These are phyloP conservation scores for Tetrahymena borealis DNA, from an alignment of 73 alveolate species.

Conservation along the genomic window DNA sequence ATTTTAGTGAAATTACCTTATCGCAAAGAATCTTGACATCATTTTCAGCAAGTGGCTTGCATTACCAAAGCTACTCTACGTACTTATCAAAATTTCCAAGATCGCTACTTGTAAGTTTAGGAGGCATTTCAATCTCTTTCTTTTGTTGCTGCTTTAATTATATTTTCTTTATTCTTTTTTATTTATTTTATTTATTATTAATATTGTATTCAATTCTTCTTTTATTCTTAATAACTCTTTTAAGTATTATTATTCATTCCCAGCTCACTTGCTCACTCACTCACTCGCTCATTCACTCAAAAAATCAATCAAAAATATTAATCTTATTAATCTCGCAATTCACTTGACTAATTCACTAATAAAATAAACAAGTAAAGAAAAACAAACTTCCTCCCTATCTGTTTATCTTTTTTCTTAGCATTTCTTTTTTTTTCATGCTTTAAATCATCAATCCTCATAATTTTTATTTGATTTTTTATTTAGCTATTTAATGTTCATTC, in stretches of 20 bases:
- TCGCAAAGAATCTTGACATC: conserved; percentile 89
- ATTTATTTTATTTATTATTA: not conserved
- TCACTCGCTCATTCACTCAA: not conserved
- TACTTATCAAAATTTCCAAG: conserved; percentile 37
- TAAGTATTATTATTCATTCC: not conserved
- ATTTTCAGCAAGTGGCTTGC: conserved; percentile 73
- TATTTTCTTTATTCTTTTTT: not conserved
- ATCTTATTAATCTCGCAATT: not conserved
- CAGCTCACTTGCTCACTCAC: no score
- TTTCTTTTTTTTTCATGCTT: no score
- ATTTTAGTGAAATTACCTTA: conserved; percentile 35
- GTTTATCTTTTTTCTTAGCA: no score
- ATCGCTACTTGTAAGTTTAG: not conserved
- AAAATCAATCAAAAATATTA: not conserved
- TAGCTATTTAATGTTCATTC: no score
- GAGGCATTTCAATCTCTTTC: not conserved
- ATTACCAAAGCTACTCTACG: conserved; percentile 36
- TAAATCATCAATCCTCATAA: no score
- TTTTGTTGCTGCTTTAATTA: not conserved
- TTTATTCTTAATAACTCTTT: not conserved
- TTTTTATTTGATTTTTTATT: no score
- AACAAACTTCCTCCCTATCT: no score
- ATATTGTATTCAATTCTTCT: not conserved
- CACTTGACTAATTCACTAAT: no score
- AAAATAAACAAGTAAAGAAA: no score